Evolutionary conservation across 441 rosid genomes (phyloP), one percentile per base, ranked within the genome.

Genomic region (Pelargonium cotyledonis): DNA sequence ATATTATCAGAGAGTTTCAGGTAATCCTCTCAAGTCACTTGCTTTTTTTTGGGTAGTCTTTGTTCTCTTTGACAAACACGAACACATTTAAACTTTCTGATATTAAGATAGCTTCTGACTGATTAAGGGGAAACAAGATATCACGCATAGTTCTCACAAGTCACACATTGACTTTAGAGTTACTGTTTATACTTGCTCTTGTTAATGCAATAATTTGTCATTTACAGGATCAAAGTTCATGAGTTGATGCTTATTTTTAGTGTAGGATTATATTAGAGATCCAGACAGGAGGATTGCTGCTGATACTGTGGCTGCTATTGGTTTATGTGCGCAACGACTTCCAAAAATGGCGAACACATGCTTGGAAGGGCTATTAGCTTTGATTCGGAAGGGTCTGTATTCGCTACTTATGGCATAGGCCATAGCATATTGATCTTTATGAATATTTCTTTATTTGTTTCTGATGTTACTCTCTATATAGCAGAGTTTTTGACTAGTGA

Each of bases 221-320:
- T 65, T 65, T 6, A 29, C 19, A 18, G 61, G 61, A 55, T 55
- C 23, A 55, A 55, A 71, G 67, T 68, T 49, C 75, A 63, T 70
- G 66, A 38, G 49, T 71, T 63, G 65, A 67, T 67, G 70, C 80
- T 84, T 78, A 73, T 75, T 78, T 75, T 68, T 77, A 72, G 76
- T 69, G 63, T 82, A 94, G 99, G 97, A 94, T 84, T 91, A 94
- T 81, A 77, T 89, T 47, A 84, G 87, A 80, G 95, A 89, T 80
- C 94, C 96, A 67, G 96, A 91, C 83, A 81, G 94, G 84, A 85
- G 80, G 74, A 87, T 94, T 82, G 94, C 99, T 70, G 96, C 96
- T 4, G 94, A 86, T 69, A 78, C 97, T 73, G 81, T 91, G 76
- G 87, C 92, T 79, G 95, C 91, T 12, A 84, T 91, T 75, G 99